Percentiles rank a stretch among this genome's conserved stretches.
Evolutionary conservation across 805 yeast genomes (phyloP).

Genomic region (Lachancea waltii): DNA sequence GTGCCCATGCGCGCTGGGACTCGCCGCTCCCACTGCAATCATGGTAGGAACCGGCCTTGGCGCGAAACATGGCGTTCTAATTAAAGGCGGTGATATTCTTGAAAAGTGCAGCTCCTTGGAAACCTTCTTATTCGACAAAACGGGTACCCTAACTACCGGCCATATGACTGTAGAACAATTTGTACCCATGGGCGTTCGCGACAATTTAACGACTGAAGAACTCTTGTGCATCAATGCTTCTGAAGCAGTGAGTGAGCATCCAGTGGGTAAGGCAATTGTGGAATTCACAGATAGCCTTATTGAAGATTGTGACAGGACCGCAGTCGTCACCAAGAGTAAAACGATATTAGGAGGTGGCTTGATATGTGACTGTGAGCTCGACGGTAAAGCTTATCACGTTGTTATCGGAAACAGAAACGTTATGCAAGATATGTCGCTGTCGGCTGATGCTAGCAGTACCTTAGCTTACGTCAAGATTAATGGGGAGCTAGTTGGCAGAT

Average conservation of each 20-base stretch:
- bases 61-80: slow-evolving; percentile 79
- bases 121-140: slow-evolving; percentile 80
- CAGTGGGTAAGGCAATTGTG: slow-evolving; percentile 69
- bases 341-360: slow-evolving; percentile 37
- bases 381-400: slow-evolving; percentile 30
- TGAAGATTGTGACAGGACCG: background rate
- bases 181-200: slow-evolving; percentile 28
- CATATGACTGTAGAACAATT: slow-evolving; percentile 46
- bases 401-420: slow-evolving; percentile 52
- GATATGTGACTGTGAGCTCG: slow-evolving; percentile 17
- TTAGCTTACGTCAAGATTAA: slow-evolving; percentile 48
- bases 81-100: slow-evolving; percentile 87
- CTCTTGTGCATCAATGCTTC: slow-evolving; percentile 30
- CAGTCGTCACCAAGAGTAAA: slow-evolving; percentile 22
- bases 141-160: slow-evolving; percentile 92
- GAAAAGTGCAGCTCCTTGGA: slow-evolving; percentile 64
- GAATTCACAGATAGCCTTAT: slow-evolving; percentile 27
- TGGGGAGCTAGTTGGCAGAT: slow-evolving; percentile 51
- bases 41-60: slow-evolving; percentile 99
- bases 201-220: slow-evolving; percentile 8
- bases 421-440: slow-evolving; percentile 12
- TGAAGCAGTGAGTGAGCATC: slow-evolving; percentile 79
- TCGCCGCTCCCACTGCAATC: slow-evolving; percentile 97
- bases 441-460: slow-evolving; percentile 10
- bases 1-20: slow-evolving; percentile 96